Conservation (phyloP, 306 rosid species). For the Arachis stenosperma region DNA sequence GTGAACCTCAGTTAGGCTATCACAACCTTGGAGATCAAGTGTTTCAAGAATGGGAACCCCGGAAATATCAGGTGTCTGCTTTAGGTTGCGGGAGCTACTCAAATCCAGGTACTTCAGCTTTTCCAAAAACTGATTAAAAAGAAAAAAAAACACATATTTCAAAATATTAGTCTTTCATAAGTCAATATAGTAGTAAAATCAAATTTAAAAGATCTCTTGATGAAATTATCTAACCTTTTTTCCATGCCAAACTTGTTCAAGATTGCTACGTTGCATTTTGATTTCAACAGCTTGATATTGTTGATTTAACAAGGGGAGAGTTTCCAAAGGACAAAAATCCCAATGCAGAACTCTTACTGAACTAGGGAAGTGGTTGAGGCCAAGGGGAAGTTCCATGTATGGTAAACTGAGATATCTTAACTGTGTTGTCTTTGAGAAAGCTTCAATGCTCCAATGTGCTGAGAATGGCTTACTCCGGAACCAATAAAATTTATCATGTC, state of each 20-base stretch:
- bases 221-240: neutral
- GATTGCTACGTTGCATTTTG: neutral
- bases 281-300: slow-evolving; percentile 24
- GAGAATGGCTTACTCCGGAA: neutral
- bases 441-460: neutral
- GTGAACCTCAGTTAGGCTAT: neutral
- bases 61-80: neutral
- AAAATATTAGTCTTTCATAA: neutral
- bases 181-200: neutral
- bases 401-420: slow-evolving; percentile 7
- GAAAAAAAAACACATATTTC: neutral
- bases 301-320: neutral
- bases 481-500: neutral
- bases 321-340: slow-evolving; percentile 5
- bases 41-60: slow-evolving; percentile 8
- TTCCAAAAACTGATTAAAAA: neutral
- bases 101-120: neutral
- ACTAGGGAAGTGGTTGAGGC: neutral
- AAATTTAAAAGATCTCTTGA: neutral
- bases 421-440: slow-evolving; percentile 17
- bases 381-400: neutral
- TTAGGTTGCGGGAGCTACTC: neutral
- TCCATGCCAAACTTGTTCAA: slow-evolving; percentile 26
- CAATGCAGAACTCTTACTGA: slow-evolving; percentile 8
- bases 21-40: neutral